A percentile compares a stretch with the other conserved stretches of the same genome.
Evolutionary conservation across 2,329 filamentous ascomycete genomes (phyloP).

Genomic region (Xylariaceae sp.): DNA sequence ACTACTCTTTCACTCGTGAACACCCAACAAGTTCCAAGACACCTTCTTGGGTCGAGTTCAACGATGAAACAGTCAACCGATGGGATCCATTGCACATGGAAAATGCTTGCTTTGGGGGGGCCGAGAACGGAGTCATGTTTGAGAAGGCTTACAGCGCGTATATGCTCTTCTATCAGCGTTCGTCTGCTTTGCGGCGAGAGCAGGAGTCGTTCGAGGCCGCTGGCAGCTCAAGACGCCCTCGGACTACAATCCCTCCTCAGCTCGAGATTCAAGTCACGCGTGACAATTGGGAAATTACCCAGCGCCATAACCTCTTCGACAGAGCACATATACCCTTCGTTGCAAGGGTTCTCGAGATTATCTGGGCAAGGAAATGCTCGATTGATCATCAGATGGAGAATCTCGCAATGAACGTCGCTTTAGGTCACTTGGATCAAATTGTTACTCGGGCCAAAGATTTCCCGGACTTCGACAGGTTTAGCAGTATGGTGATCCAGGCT

Average conservation of each 20-base stretch:
- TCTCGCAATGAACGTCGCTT: slow-evolving; percentile 49
- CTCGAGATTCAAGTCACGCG: slow-evolving; percentile 58
- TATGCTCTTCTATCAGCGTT: slow-evolving; percentile 94
- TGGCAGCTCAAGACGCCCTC: slow-evolving; percentile 38
- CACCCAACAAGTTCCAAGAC: slow-evolving; percentile 52
- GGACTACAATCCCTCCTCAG: slow-evolving; percentile 40
- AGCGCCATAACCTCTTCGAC: slow-evolving; percentile 77
- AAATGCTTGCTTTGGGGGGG: slow-evolving; percentile 74
- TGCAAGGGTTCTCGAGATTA: slow-evolving; percentile 54
- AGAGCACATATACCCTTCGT: slow-evolving; percentile 66
- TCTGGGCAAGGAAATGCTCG: slow-evolving; percentile 51
- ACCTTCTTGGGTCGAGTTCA: slow-evolving; percentile 81
- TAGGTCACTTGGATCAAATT: slow-evolving; percentile 72
- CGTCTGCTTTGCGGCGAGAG: slow-evolving; percentile 57
- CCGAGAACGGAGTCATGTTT: slow-evolving; percentile 49
- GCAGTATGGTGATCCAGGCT: slow-evolving; percentile 44
- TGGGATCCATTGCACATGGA: slow-evolving; percentile 75
- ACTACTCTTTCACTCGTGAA: slow-evolving; percentile 92
- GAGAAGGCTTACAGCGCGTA: slow-evolving; percentile 85
- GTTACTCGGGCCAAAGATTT: slow-evolving; percentile 67
- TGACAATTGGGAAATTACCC: slow-evolving; percentile 71
- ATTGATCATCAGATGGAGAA: slow-evolving; percentile 44
- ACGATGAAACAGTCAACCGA: slow-evolving; percentile 74
- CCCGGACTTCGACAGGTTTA: slow-evolving; percentile 56
- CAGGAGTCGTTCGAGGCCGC: slow-evolving; percentile 42